phyloP scores from a whole-genome alignment of 768 basidiomycete genomes.

The Cystoderma amianthinum region DNA sequence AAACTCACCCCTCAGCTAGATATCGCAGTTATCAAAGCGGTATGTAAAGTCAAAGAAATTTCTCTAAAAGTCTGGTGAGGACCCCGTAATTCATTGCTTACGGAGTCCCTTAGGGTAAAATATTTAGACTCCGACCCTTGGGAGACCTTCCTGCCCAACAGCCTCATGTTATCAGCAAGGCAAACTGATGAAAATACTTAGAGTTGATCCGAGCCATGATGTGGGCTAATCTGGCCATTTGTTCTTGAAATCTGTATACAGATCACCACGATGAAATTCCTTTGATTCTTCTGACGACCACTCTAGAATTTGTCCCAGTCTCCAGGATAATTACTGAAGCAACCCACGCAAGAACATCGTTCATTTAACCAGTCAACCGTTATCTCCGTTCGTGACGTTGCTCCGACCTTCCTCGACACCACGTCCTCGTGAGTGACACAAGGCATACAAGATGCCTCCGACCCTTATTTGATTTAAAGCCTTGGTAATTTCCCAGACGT shows the following conservation, averaged over 20 bases:
- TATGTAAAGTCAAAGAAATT: too few species aligned
- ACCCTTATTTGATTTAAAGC: slow-evolving; percentile 20
- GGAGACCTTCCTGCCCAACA: neutral
- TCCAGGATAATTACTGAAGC: too few species aligned
- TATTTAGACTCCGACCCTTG: too few species aligned
- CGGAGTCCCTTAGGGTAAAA: too few species aligned
- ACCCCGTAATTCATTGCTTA: neutral
- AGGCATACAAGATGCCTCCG: slow-evolving; percentile 18
- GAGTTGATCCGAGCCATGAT: slow-evolving; percentile 20
- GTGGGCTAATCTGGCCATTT: slow-evolving; percentile 8
- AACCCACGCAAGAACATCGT: neutral
- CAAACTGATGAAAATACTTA: slow-evolving; percentile 13
- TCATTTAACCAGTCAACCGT: slow-evolving; percentile 10
- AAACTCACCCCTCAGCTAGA: too few species aligned
- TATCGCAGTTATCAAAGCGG: too few species aligned
- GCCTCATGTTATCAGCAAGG: slow-evolving; percentile 40
- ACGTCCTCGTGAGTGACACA: slow-evolving; percentile 37
- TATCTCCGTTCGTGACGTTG: slow-evolving; percentile 25
- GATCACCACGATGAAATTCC: slow-evolving; percentile 15
- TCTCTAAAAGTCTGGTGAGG: too few species aligned
- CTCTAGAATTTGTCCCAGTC: too few species aligned
- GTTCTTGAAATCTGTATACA: slow-evolving; percentile 7
- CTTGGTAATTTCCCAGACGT: slow-evolving; percentile 11
- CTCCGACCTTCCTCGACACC: slow-evolving; percentile 16
- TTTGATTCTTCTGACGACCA: too few species aligned